These are phyloP conservation scores for Mortierella sp. DNA, from an alignment of 371 early-diverging fungal genomes.

Conservation along the genomic window DNA sequence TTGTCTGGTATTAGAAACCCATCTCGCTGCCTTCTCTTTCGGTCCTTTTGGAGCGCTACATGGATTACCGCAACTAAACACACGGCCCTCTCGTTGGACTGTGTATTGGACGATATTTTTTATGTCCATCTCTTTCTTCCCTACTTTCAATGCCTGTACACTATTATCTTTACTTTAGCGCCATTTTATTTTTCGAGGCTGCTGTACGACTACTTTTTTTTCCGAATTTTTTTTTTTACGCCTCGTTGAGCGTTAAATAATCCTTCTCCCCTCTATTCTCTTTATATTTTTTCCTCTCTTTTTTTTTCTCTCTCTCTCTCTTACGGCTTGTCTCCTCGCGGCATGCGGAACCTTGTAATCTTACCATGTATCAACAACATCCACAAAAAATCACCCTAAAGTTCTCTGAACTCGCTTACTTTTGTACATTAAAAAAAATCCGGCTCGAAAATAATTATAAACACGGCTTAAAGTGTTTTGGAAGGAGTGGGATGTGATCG, in stretches of 20 bases:
- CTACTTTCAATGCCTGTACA: not conserved
- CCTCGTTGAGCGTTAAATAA: slow-evolving; percentile 15
- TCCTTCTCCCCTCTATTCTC: not conserved
- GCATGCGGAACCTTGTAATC: not conserved
- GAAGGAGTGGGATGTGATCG: no score
- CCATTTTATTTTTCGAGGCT: not conserved
- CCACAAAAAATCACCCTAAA: not conserved
- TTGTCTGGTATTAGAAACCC: slow-evolving; percentile 32
- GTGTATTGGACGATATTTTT: not conserved
- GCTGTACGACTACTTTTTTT: slow-evolving; percentile 4
- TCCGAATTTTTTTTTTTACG: not conserved
- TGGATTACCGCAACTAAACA: slow-evolving; percentile 13
- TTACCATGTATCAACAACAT: not conserved
- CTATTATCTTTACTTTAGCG: slow-evolving; percentile 17
- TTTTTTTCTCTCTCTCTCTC: slow-evolving; percentile 1
- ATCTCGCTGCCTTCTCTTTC: slow-evolving; percentile 47
- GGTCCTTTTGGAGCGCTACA: slow-evolving; percentile 34
- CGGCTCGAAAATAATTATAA: not conserved
- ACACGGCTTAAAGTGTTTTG: no score
- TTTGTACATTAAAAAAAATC: not conserved
- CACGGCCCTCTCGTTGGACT: not conserved
- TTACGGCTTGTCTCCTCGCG: not conserved
- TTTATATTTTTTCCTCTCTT: not conserved
- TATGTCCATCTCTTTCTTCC: not conserved
- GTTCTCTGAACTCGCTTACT: not conserved